These are phyloP conservation scores for Candida adriatica DNA, from an alignment of 805 yeast species.

Conservation along the genomic window DNA sequence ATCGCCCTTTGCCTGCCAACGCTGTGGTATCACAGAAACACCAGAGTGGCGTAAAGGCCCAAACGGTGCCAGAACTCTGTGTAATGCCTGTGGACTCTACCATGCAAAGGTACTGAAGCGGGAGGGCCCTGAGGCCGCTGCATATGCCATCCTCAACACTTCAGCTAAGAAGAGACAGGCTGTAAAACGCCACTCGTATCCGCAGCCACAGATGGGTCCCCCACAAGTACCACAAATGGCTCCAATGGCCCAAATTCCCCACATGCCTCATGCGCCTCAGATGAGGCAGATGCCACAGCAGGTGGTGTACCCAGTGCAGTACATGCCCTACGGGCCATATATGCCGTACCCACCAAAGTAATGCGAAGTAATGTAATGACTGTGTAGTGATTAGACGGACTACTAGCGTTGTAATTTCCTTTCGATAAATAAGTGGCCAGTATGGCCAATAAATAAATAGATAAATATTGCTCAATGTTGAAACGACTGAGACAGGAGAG, in stretches of 20 bases:
- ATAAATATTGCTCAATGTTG: too few relatives aligned
- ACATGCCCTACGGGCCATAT: too few relatives aligned
- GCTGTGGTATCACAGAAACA: slow-evolving; percentile 51
- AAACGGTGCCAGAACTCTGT: slow-evolving; percentile 63
- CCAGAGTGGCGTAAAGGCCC: slow-evolving; percentile 89
- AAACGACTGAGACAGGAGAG: not conserved
- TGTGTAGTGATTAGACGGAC: too few relatives aligned
- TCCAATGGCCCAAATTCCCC: not conserved
- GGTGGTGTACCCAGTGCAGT: too few relatives aligned
- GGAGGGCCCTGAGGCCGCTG: slow-evolving; percentile 25
- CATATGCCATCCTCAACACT: slow-evolving; percentile 15
- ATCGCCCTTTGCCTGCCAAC: slow-evolving; percentile 27
- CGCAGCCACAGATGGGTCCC: not conserved
- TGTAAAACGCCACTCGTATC: not conserved
- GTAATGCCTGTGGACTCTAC: slow-evolving; percentile 79
- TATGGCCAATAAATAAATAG: slow-evolving; percentile 1
- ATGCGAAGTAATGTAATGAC: too few relatives aligned
- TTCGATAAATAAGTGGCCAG: not conserved
- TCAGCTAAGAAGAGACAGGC: slow-evolving; percentile 3
- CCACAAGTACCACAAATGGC: not conserved
- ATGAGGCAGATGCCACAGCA: too few relatives aligned
- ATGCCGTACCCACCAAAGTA: too few relatives aligned
- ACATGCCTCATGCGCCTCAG: too few relatives aligned
- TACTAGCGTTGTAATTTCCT: not conserved
- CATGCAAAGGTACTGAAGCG: slow-evolving; percentile 59